Base-by-base conservation (phyloP, 805 yeast species). In the Saccharomycopsis sp. region DNA sequence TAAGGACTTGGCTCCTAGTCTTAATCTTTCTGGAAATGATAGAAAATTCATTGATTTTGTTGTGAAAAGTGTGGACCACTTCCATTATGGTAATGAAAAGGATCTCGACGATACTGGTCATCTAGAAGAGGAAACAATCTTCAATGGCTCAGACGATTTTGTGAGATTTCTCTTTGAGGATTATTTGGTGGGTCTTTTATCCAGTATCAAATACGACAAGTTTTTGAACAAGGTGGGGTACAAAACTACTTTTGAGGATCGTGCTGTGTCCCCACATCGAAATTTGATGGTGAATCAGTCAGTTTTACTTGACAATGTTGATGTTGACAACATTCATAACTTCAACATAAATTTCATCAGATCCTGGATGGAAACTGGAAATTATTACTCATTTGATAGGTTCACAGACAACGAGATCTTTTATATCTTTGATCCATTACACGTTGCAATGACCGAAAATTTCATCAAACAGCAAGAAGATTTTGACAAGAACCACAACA, bases 101-200 rank as follows among this genome's bases (percentile, higher is more conserved):
- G 31, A 59, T 45, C 64, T 60, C 48, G 58, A 69, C 51, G 50
- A 72, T 36, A 70, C 71, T 43, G 2, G 54, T 51, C n/a, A n/a
- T n/a, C 16, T 55, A 56, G 2, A 33, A 54, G 32, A 58, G 52
- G 34, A 59, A 46, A 65, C 61, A 48, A 58, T 69, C 50, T 51
- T 72, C 38, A 70, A 71, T 43, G 89, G 89, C 3, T 77, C 84
- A 50, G 97, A 92, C 53, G 98, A 92, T 59, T 85, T 79, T 54
- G 78, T 92, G 23, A 63, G 97, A 39, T 71, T 77, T 61, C 86
- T 78, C 52, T 88, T 89, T 59, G 98, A 92, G 55, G 96, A 88
- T 53, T 92, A 92, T 54, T 60, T 88, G 19, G 70, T 81, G 44
- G 85, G 94, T 8, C 57, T 92, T 48, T 57, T 89, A 18, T 67